A percentile compares a stretch with the other conserved stretches of the same genome.
Conservation (phyloP, 768 basidiomycete species). For the Amanita pseudoporphyria region DNA sequence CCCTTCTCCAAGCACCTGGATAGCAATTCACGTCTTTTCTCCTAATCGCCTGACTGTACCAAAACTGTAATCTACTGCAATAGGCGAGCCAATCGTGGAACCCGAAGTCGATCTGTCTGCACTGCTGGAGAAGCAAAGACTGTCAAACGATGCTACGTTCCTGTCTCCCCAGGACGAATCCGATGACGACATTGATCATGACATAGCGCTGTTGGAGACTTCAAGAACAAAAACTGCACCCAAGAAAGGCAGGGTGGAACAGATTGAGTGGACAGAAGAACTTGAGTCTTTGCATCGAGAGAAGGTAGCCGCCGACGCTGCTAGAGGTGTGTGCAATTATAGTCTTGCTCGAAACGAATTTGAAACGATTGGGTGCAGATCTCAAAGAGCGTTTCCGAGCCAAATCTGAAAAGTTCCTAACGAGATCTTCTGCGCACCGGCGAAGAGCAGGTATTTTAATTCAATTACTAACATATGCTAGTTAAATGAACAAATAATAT, state of each 20-base stretch:
- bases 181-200: conserved; percentile 52
- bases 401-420: conserved; percentile 38
- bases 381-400: conserved; percentile 50
- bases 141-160: conserved; percentile 28
- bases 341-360: background rate
- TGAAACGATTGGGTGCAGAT: conserved; percentile 27
- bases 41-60: background rate
- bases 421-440: conserved; percentile 21
- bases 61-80: background rate
- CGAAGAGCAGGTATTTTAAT: conserved; percentile 29
- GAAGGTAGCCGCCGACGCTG: conserved; percentile 67
- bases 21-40: background rate
- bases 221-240: conserved; percentile 6
- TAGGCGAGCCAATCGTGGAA: conserved; percentile 58
- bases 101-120: conserved; percentile 65
- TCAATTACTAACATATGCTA: conserved; percentile 5
- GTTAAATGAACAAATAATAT: background rate
- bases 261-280: conserved; percentile 59
- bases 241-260: conserved; percentile 55
- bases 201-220: conserved; percentile 43
- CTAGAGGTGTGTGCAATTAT: conserved; percentile 42
- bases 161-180: conserved; percentile 28
- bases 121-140: conserved; percentile 56
- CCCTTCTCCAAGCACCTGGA: background rate
- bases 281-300: conserved; percentile 60